Conservation (phyloP, 164 flowering plant genomes). For the Cinnamomum chago region DNA sequence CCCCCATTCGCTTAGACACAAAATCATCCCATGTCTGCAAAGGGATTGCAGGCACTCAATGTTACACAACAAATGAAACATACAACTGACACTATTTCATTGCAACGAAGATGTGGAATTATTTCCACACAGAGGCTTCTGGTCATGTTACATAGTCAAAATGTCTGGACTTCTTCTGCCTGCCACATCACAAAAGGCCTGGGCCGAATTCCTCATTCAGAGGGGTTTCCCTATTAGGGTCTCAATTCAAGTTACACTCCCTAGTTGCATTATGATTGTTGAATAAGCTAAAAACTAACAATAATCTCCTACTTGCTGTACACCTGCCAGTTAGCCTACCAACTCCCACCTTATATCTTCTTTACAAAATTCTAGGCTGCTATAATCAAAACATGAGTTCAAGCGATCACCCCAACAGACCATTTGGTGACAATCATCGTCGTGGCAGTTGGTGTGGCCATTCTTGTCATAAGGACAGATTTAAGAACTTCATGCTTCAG, state of each 20-base stretch:
- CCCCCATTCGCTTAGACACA: too few species aligned
- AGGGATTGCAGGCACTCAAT: not conserved
- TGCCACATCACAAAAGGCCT: not conserved
- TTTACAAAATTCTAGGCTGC: not conserved
- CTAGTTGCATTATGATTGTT: not conserved
- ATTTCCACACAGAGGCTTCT: not conserved
- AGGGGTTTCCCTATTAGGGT: not conserved
- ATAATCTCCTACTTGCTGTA: slow-evolving; percentile 1
- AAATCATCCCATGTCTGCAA: not conserved
- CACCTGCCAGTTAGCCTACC: not conserved
- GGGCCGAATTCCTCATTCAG: not conserved
- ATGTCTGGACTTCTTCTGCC: not conserved
- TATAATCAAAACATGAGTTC: not conserved
- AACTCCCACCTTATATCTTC: not conserved
- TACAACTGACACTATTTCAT: not conserved
- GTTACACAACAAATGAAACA: not conserved
- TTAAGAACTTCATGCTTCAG: not conserved
- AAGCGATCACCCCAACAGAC: not conserved
- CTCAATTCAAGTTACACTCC: not conserved
- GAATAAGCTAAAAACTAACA: not conserved
- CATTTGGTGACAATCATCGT: not conserved
- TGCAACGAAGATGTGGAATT: not conserved
- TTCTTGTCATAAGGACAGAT: not conserved
- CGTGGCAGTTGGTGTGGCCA: not conserved
- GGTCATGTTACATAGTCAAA: too few species aligned